Evolutionary conservation across 2,329 filamentous ascomycete species (phyloP).

Genomic region (Didymella exigua): DNA sequence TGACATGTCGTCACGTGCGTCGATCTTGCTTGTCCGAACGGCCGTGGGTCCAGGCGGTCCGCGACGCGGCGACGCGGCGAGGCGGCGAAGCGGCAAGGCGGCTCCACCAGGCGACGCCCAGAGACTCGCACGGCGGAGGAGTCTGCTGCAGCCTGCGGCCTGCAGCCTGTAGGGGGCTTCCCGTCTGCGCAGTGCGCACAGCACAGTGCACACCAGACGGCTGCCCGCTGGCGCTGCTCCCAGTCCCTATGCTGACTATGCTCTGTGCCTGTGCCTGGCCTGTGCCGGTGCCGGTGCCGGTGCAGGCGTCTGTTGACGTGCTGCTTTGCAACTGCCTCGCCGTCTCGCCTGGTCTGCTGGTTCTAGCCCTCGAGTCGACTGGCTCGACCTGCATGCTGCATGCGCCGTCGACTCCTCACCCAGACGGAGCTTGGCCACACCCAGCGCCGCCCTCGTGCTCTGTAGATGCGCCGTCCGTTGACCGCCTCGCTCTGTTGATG

Average conservation of each 20-base stretch:
- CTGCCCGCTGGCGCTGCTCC: no score
- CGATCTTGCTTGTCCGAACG: neutral
- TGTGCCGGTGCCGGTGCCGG: neutral
- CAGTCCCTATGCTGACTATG: no score
- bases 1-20: constrained; percentile 17
- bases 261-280: no score
- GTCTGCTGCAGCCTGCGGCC: no score
- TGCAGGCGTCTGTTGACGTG: neutral
- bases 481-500: constrained; percentile 1
- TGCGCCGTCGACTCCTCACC: constrained; percentile 1
- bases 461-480: neutral
- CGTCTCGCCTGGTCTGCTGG: neutral
- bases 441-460: constrained; percentile 9
- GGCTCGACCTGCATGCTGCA: neutral
- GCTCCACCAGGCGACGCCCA: no score
- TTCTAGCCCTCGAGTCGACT: constrained; percentile 1
- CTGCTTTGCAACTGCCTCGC: constrained; percentile 3
- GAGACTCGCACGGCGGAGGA: neutral
- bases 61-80: neutral
- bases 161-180: neutral
- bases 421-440: constrained; percentile 21
- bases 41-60: neutral
- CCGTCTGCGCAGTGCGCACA: neutral
- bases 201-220: no score
- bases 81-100: no score